Evolutionary conservation across 169 alveolate species (phyloP), one percentile per base, ranked within the genome.

Genomic region (Cyclospora cayetanensis): DNA sequence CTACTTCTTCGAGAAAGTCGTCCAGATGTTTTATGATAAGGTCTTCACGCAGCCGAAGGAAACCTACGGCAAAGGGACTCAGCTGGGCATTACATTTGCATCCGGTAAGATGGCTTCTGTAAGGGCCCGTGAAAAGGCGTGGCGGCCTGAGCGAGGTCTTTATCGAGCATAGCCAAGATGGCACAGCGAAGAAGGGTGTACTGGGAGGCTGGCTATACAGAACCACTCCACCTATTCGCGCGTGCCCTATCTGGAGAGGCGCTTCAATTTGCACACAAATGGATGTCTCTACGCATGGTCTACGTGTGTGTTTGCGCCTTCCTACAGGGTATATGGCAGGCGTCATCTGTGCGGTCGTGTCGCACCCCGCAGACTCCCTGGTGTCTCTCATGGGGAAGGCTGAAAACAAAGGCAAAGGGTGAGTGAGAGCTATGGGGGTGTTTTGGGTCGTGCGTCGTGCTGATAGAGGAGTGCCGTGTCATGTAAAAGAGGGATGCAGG

Each of bases 361-460:
- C 99, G 31, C 99, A 98, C 92, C 99, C 99, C 53, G 99, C 99
- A 7, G 99, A 98, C 93, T 97, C 98, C 52, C 95, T 98, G 65
- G 98, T 98, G 87, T 98, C 99, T 1, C 99, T 97, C 93, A 93
- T 97, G 91, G 98, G 99, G 84, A 96, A 97, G 93, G 95, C 94
- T 0, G 95, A 77, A 29, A 84, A 98, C 90, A 94, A 92, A 77
- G 99, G 97, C 20, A 96, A 98, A 80, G 74, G 94, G 87, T 89
- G 88, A 22, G 86, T 25, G 15, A 29, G 72, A 50, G 72, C 27
- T 76, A 55, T 9, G 1, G 42, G 84, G 84, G 84, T 39, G 84
- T 41, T 76, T 74, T 27, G 72, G 53, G 72, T 63, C 37, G 53
- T 20, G 76, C 41, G 70, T 34, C 60, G 29, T 25, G 29, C 35